Conservation (phyloP, 1,284 basidiomycete genomes). For the Phellinidium pouzarii region DNA sequence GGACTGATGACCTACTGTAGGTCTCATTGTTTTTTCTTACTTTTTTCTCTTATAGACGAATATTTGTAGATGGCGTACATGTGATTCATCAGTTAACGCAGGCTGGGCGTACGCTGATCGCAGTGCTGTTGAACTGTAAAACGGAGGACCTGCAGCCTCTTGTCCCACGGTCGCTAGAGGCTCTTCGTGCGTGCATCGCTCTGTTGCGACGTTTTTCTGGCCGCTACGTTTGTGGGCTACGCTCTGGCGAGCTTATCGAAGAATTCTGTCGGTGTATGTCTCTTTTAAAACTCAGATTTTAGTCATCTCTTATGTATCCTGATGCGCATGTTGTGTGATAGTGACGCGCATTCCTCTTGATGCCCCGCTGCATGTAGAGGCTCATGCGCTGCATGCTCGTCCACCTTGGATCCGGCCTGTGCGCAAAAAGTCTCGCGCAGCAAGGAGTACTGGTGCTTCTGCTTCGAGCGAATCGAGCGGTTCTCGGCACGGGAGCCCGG, state of each 20-base stretch:
- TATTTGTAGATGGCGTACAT: conserved; percentile 71
- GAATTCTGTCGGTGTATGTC: conserved; percentile 83
- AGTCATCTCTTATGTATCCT: conserved; percentile 6
- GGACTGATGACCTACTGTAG: conserved; percentile 90
- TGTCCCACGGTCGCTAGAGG: conserved; percentile 76
- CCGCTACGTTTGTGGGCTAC: conserved; percentile 77
- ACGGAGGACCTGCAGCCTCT: conserved; percentile 60
- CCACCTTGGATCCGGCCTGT: conserved; percentile 86
- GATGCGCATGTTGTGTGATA: conserved; percentile 27
- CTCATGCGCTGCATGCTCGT: conserved; percentile 47
- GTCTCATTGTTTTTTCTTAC: conserved; percentile 28
- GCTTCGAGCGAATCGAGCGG: conserved; percentile 14
- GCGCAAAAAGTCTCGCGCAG: conserved; percentile 52
- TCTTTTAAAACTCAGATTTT: neutral
- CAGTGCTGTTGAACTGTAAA: conserved; percentile 76
- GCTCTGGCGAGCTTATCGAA: conserved; percentile 86
- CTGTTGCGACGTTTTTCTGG: conserved; percentile 74
- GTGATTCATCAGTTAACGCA: conserved; percentile 91
- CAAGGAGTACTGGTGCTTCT: neutral
- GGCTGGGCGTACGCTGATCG: conserved; percentile 83
- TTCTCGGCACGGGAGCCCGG: conserved; percentile 17
- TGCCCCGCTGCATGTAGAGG: conserved; percentile 28
- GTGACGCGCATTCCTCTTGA: conserved; percentile 87
- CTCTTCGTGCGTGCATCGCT: conserved; percentile 77
- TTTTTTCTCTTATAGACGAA: conserved; percentile 7